A percentile compares a stretch with the other conserved stretches of the same genome.
phyloP scores from a whole-genome alignment of 2,329 filamentous ascomycete genomes.

The Sclerotinia minor region DNA sequence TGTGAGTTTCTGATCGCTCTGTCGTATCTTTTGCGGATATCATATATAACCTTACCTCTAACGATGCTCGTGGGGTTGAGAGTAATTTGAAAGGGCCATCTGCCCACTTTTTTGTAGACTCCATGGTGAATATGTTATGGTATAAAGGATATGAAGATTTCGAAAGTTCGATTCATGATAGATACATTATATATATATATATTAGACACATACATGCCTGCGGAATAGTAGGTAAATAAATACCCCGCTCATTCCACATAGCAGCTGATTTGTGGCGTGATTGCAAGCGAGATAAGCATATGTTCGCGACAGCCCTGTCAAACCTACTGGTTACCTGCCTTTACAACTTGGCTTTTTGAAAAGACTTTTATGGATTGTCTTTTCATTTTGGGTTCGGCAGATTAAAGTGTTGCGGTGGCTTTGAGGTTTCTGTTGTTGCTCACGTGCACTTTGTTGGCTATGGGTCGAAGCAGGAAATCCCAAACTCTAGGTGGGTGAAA shows the following conservation, averaged over 20 bases:
- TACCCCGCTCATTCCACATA: slow-evolving; percentile 16
- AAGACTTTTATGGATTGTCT: too few species aligned
- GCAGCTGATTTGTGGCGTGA: slow-evolving; percentile 22
- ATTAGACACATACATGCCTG: neutral
- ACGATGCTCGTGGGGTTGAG: slow-evolving; percentile 21
- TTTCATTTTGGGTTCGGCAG: neutral
- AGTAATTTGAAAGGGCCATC: slow-evolving; percentile 30
- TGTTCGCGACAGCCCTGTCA: neutral
- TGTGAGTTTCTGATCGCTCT: neutral
- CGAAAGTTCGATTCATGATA: too few species aligned
- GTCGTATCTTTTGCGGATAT: neutral
- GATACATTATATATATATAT: neutral
- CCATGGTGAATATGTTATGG: neutral
- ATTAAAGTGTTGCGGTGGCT: neutral
- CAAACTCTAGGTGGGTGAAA: too few species aligned
- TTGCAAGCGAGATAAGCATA: neutral
- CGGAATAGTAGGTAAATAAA: too few species aligned
- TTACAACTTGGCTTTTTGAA: neutral
- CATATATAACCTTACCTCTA: slow-evolving; percentile 11
- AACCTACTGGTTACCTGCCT: neutral
- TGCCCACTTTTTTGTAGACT: slow-evolving; percentile 25
- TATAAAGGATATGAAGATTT: neutral
- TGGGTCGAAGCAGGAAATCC: too few species aligned
- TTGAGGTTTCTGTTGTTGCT: neutral
- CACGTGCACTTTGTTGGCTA: neutral